Evolutionary conservation across 2,329 filamentous ascomycete genomes (phyloP), one percentile per base, ranked within the genome.

Genomic region (Aphanoascus verrucosus): DNA sequence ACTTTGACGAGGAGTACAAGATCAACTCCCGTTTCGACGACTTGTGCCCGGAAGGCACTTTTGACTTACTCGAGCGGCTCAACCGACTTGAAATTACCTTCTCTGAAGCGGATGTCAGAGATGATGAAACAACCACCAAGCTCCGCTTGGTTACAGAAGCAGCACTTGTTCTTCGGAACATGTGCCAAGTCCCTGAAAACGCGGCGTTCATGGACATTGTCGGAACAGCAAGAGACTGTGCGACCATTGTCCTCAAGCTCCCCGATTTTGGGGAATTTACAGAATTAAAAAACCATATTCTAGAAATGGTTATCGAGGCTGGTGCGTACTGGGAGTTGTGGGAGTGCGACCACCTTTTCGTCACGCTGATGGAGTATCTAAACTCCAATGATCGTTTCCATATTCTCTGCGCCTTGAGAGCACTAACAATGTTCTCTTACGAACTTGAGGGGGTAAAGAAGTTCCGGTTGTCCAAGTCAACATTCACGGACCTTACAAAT

Each of bases 141-240:
- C 75, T 97, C 56, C 79, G 86, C 11, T 80, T 88, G 59, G 78
- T 94, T 57, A 91, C 85, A 20, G 90, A 97, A 68, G 89, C 93
- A 1, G 83, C 85, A 17, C 74, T 97, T 45, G 90, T 94, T 15
- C 76, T 97, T 42, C 82, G 93, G 49, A 98, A 98, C 67, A 96
- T 98, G 89, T 84, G 90, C n/a, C 86, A 94, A 69, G 75, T 96
- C 17, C 81, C 84, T 19, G 89, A 95, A 57, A 98, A 98, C 64
- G 91, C 91, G 0, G 72, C 78, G 20, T 93, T 89, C 65, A 78
- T 94, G 62, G 80, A 88, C 56, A 80, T 80, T 14, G 64, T 65
- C 23, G 65, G 65, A 6, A 77, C 88, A 1, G 74, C 94, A 38
- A 84, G 85, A 64, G 90, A 96, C 62, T 79, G 94, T 48, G 75